Evolutionary conservation across 2,329 filamentous ascomycete species (phyloP).

Genomic region (Neofusicoccum laricinum): DNA sequence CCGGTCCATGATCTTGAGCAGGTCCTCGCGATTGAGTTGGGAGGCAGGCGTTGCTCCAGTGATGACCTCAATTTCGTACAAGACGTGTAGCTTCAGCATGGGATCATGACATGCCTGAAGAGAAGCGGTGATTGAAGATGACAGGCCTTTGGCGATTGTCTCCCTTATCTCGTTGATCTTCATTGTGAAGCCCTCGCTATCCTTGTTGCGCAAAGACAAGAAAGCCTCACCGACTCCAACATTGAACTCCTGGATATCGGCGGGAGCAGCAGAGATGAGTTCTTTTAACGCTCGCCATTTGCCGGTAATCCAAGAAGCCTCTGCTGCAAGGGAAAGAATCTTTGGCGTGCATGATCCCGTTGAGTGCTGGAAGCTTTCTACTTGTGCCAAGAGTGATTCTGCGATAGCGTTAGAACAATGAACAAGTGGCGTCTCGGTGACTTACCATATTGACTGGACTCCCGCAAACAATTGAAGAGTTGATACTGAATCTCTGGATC

Average conservation of each 20-base stretch:
- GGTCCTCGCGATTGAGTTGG: conserved; percentile 31
- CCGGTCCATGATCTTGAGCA: conserved; percentile 61
- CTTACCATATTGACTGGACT: conserved; percentile 90
- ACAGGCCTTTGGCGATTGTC: conserved; percentile 70
- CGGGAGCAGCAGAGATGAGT: conserved; percentile 52
- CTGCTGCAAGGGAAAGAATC: conserved; percentile 79
- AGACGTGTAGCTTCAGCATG: conserved; percentile 81
- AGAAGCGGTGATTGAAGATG: conserved; percentile 72
- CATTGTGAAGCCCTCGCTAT: conserved; percentile 52
- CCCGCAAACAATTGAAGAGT: conserved; percentile 81
- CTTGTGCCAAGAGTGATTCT: conserved; percentile 84
- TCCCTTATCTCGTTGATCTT: conserved; percentile 65
- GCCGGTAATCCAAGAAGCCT: conserved; percentile 87
- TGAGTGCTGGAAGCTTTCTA: conserved; percentile 66
- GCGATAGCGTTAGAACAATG: conserved; percentile 15
- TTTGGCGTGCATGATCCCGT: conserved; percentile 31
- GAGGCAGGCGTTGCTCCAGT: conserved; percentile 40
- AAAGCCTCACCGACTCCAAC: conserved; percentile 71
- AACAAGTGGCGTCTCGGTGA: neutral
- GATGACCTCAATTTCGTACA: conserved; percentile 83
- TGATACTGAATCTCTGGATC: conserved; percentile 77
- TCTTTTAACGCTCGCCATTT: conserved; percentile 74
- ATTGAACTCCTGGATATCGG: conserved; percentile 67
- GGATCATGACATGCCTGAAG: conserved; percentile 79
- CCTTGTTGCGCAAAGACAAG: conserved; percentile 55